phyloP scores from a whole-genome alignment of 352 stramenopile species.

The Nothophytophthora sp. region DNA sequence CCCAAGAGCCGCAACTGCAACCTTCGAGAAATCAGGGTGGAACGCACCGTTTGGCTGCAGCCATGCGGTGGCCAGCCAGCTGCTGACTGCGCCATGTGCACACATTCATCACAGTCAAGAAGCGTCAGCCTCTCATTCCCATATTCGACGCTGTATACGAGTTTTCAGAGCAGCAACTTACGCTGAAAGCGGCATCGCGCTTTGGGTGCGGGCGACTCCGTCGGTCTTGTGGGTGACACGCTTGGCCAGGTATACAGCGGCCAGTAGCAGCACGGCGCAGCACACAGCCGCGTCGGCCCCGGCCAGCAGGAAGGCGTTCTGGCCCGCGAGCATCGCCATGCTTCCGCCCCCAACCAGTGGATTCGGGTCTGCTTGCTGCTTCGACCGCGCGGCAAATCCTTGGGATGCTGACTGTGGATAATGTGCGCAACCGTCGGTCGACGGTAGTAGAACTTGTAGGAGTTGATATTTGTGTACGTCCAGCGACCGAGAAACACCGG shows the following conservation, averaged over 20 bases:
- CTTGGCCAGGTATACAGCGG: conserved; percentile 15
- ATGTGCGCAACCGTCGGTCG: too few relatives aligned
- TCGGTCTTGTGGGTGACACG: conserved; percentile 9
- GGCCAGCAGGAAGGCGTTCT: conserved; percentile 9
- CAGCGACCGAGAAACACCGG: too few relatives aligned
- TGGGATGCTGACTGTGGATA: too few relatives aligned
- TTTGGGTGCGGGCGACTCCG: background rate
- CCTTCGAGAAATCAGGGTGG: background rate
- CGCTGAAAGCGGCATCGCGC: conserved; percentile 18
- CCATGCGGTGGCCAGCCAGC: conserved; percentile 16
- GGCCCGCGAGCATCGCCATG: conserved; percentile 6
- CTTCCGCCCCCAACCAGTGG: too few relatives aligned
- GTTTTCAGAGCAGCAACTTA: conserved; percentile 28
- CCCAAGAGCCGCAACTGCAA: background rate
- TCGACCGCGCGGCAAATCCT: too few relatives aligned
- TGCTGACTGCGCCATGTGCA: conserved; percentile 16
- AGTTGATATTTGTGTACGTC: too few relatives aligned
- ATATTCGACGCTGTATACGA: too few relatives aligned
- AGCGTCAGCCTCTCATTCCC: too few relatives aligned
- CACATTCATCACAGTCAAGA: too few relatives aligned
- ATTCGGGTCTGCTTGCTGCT: too few relatives aligned
- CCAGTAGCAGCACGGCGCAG: conserved; percentile 27
- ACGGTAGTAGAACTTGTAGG: too few relatives aligned
- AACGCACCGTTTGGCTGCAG: conserved; percentile 21
- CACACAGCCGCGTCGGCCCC: conserved; percentile 22